Evolutionary conservation across 176 grass and related monocot species (phyloP).

Genomic region (Eleusine coracana): DNA sequence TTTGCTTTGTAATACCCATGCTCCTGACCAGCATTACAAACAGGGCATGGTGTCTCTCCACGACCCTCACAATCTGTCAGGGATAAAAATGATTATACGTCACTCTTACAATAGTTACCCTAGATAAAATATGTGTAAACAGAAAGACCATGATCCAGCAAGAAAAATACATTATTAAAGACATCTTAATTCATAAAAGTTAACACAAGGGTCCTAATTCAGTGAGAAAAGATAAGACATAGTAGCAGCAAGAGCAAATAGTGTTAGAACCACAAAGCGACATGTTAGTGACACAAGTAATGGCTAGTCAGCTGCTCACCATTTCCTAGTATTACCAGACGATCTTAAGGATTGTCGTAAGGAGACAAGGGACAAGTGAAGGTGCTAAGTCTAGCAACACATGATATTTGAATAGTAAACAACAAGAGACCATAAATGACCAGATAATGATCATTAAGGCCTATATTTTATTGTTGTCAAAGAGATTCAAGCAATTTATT

Average conservation of each 20-base stretch:
- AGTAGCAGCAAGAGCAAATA: not conserved
- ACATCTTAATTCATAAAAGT: not conserved
- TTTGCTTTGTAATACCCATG: conserved; percentile 71
- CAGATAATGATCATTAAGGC: conserved; percentile 6
- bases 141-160: conserved; percentile 6
- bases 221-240: not conserved
- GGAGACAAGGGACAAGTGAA: not conserved
- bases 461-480: not conserved
- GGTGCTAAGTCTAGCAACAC: not conserved
- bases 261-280: not conserved
- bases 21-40: conserved; percentile 72
- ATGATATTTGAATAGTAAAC: not conserved
- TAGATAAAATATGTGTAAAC: not conserved
- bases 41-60: conserved; percentile 68
- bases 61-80: conserved; percentile 66
- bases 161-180: conserved; percentile 26
- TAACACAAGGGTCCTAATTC: not conserved
- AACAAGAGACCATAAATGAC: not conserved
- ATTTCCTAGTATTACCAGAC: not conserved
- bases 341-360: not conserved
- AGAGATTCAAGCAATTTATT: not conserved
- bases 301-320: not conserved
- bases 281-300: not conserved
- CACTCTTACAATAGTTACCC: conserved; percentile 23
- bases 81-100: conserved; percentile 14